A percentile compares a stretch with the other conserved stretches of the same genome.
Evolutionary conservation across 495 filamentous ascomycete species (phyloP).

Genomic region (Penicillium egyptiacum): DNA sequence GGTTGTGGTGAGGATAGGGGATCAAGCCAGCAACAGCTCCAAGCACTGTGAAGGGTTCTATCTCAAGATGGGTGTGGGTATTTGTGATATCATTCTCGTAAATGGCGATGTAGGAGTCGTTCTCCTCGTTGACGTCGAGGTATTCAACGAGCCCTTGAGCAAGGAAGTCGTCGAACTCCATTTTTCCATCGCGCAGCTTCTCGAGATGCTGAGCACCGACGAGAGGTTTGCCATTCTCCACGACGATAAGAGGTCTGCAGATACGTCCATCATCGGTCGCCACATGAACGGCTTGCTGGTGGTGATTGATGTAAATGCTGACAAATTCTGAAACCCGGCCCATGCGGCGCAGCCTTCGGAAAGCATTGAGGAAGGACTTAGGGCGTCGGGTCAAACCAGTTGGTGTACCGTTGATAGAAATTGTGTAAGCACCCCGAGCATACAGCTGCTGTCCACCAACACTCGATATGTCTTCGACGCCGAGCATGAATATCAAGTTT

Average conservation of each 20-base stretch:
- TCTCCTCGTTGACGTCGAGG: slow-evolving; percentile 97
- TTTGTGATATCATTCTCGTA: slow-evolving; percentile 78
- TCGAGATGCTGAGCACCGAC: slow-evolving; percentile 74
- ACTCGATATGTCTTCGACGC: slow-evolving; percentile 73
- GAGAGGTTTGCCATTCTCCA: slow-evolving; percentile 78
- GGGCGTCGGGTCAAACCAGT: slow-evolving; percentile 79
- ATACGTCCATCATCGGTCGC: slow-evolving; percentile 96
- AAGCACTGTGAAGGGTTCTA: slow-evolving; percentile 95
- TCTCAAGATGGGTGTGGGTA: slow-evolving; percentile 89
- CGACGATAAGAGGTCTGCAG: slow-evolving; percentile 91
- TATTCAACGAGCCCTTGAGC: slow-evolving; percentile 89
- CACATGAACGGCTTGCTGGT: slow-evolving; percentile 88
- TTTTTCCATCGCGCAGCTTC: slow-evolving; percentile 73
- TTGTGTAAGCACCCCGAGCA: slow-evolving; percentile 74
- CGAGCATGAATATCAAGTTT: slow-evolving; percentile 74
- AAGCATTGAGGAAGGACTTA: slow-evolving; percentile 76
- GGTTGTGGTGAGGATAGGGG: slow-evolving; percentile 98
- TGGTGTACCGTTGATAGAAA: slow-evolving; percentile 94
- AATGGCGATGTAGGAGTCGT: slow-evolving; percentile 88
- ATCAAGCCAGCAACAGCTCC: slow-evolving; percentile 97
- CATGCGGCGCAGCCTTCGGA: slow-evolving; percentile 79
- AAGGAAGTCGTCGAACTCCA: slow-evolving; percentile 91
- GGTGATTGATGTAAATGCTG: slow-evolving; percentile 91
- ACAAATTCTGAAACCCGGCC: slow-evolving; percentile 92
- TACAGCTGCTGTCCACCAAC: slow-evolving; percentile 82